These are phyloP conservation scores for Porcisia deanei DNA, from an alignment of 208 protist species.

Conservation along the genomic window DNA sequence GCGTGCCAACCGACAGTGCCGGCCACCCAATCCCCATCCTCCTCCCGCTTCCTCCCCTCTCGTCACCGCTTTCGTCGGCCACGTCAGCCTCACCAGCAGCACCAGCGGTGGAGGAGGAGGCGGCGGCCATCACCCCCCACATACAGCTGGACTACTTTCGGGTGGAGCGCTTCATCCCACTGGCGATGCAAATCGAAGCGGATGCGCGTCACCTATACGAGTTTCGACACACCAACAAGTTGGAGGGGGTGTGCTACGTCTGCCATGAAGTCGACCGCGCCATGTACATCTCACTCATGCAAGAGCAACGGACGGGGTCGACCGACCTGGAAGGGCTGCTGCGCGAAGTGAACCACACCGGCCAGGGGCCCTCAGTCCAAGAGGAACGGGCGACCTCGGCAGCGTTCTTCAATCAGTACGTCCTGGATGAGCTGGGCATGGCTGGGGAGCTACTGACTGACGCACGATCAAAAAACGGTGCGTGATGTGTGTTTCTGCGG, in stretches of 20 bases:
- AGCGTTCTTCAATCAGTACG: constrained; percentile 82
- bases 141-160: constrained; percentile 76
- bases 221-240: constrained; percentile 67
- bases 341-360: background rate
- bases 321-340: constrained; percentile 15
- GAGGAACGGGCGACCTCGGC: constrained; percentile 6
- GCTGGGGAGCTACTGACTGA: constrained; percentile 59
- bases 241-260: constrained; percentile 86
- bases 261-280: constrained; percentile 69
- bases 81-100: background rate
- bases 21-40: background rate
- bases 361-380: constrained; percentile 2
- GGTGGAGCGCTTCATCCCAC: constrained; percentile 85
- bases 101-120: background rate
- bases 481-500: constrained; percentile 9
- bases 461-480: constrained; percentile 52
- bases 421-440: constrained; percentile 83
- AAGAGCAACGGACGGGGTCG: constrained; percentile 39
- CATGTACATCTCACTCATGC: constrained; percentile 64
- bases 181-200: constrained; percentile 89
- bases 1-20: background rate
- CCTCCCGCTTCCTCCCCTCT: background rate
- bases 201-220: constrained; percentile 86
- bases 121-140: constrained; percentile 4
- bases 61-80: background rate